Evolutionary conservation across 345 rosid species (phyloP).

Genomic region (Alliaria petiolata): DNA sequence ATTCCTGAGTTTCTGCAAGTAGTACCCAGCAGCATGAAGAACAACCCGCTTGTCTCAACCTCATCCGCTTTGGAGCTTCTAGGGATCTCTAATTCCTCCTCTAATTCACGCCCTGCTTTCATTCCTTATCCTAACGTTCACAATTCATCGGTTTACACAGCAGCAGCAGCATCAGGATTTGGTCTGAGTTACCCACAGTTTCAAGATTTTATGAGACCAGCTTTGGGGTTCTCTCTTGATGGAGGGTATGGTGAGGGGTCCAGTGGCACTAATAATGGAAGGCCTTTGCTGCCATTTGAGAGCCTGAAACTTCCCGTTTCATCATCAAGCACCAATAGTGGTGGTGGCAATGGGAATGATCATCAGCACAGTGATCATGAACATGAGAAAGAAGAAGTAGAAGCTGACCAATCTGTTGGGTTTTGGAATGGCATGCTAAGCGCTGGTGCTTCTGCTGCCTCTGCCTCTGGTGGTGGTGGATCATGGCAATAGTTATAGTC

Average conservation of each 20-base stretch:
- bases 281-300: conserved; percentile 26
- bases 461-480: conserved; percentile 15
- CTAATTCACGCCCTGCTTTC: conserved; percentile 16
- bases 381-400: conserved; percentile 20
- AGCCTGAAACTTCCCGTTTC: conserved; percentile 29
- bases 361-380: background rate
- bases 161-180: conserved; percentile 28
- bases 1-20: conserved; percentile 57
- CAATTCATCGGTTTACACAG: conserved; percentile 7
- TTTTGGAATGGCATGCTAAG: conserved; percentile 34
- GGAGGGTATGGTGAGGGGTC: conserved; percentile 25
- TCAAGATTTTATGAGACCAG: conserved; percentile 37
- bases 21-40: conserved; percentile 22
- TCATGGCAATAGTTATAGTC: conserved; percentile 25
- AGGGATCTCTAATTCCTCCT: conserved; percentile 44
- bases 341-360: background rate
- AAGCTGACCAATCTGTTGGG: conserved; percentile 26
- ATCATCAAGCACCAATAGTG: conserved; percentile 31
- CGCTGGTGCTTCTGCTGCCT: conserved; percentile 18
- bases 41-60: conserved; percentile 27
- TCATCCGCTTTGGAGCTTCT: conserved; percentile 63
- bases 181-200: conserved; percentile 30
- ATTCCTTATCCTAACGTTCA: conserved; percentile 21
- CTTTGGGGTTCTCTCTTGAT: conserved; percentile 32
- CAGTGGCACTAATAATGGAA: conserved; percentile 22